Conservation (phyloP, 139 green algal genomes). For the Gonium pectorale region DNA sequence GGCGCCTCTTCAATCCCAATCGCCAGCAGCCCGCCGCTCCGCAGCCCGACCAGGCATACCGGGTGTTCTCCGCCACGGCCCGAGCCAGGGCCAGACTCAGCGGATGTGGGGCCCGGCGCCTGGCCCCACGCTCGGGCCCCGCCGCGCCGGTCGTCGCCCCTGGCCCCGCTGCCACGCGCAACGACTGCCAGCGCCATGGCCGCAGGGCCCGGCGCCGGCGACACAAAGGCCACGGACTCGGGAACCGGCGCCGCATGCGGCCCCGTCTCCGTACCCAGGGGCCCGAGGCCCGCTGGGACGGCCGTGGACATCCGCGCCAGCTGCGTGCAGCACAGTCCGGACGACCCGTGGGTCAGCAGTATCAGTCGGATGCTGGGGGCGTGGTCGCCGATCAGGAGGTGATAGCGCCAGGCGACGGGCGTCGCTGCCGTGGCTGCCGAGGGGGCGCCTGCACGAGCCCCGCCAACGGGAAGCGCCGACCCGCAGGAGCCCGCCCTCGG, state of each 20-base stretch:
- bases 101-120: neutral
- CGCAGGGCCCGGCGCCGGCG: neutral
- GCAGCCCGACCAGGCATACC: constrained; percentile 18
- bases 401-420: neutral
- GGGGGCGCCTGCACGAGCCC: neutral
- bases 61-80: neutral
- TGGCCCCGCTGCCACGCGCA: neutral
- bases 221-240: constrained; percentile 4
- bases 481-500: neutral
- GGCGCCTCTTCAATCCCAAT: too few relatives aligned
- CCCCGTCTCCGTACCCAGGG: neutral
- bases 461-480: neutral
- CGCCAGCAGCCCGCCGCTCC: neutral
- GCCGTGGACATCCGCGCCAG: neutral
- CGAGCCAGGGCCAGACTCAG: neutral
- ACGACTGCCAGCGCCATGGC: neutral
- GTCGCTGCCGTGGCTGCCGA: neutral
- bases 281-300: neutral
- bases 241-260: constrained; percentile 14
- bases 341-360: constrained; percentile 26
- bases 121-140: neutral
- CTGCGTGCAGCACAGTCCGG: neutral
- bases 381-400: constrained; percentile 25
- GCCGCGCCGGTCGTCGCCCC: neutral
- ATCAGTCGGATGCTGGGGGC: constrained; percentile 13